Conservation (phyloP, 495 filamentous ascomycete species). For the Lasiosphaeria ovina region DNA sequence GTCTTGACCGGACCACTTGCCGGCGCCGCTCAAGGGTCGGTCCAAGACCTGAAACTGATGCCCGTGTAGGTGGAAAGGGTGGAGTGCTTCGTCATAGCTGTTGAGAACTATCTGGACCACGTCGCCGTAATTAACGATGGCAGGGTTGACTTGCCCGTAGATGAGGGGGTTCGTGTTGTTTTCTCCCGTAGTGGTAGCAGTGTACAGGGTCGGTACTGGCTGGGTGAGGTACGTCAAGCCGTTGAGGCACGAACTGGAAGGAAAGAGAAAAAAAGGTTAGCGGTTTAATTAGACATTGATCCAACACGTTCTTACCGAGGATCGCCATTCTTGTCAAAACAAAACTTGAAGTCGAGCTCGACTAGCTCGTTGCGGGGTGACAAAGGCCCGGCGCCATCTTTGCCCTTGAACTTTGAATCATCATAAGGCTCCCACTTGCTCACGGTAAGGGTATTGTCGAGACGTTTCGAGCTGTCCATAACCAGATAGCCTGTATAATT, state of each 20-base stretch:
- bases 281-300: neutral
- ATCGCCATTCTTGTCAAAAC: constrained; percentile 58
- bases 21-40: constrained; percentile 42
- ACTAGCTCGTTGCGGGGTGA: constrained; percentile 53
- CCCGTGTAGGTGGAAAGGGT: constrained; percentile 62
- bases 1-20: constrained; percentile 40
- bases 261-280: neutral
- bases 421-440: constrained; percentile 58
- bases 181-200: constrained; percentile 61
- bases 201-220: constrained; percentile 77
- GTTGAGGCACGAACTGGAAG: constrained; percentile 68
- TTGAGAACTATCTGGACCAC: constrained; percentile 79
- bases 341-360: constrained; percentile 59
- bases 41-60: constrained; percentile 75
- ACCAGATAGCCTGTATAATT: constrained; percentile 61
- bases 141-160: constrained; percentile 74
- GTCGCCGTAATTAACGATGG: constrained; percentile 61
- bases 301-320: constrained; percentile 43
- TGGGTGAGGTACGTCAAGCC: constrained; percentile 68
- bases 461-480: constrained; percentile 56
- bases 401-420: constrained; percentile 59
- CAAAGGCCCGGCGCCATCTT: constrained; percentile 49
- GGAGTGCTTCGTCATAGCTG: constrained; percentile 65
- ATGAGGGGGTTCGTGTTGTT: constrained; percentile 59
- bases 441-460: constrained; percentile 48